These are phyloP conservation scores for Cutaneotrichosporon sp. DNA, from an alignment of 1,284 basidiomycete species.

Conservation along the genomic window DNA sequence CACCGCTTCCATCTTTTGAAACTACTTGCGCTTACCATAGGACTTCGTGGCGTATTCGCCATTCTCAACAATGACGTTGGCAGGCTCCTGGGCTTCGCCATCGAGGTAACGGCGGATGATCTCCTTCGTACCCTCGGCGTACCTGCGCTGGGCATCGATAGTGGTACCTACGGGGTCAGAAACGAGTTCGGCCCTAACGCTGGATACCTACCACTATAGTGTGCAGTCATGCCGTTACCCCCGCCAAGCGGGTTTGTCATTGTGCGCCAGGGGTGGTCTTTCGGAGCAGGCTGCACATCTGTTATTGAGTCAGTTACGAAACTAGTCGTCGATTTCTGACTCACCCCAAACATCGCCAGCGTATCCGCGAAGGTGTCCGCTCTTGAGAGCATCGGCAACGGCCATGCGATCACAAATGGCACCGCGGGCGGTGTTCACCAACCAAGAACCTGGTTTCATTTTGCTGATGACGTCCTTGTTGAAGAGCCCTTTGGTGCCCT, in stretches of 20 bases:
- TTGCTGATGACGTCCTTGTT: slow-evolving; percentile 77
- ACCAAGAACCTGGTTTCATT: slow-evolving; percentile 87
- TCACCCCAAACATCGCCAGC: slow-evolving; percentile 69
- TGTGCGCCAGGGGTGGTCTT: slow-evolving; percentile 79
- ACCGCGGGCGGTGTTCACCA: slow-evolving; percentile 90
- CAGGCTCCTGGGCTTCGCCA: slow-evolving; percentile 64
- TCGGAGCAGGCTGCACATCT: slow-evolving; percentile 78
- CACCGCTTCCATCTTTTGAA: no score
- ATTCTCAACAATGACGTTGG: slow-evolving; percentile 73
- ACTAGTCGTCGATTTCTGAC: no score
- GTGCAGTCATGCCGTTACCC: slow-evolving; percentile 56
- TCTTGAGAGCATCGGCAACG: slow-evolving; percentile 69
- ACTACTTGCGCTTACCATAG: slow-evolving; percentile 20
- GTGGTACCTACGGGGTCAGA: slow-evolving; percentile 60
- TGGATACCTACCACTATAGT: not conserved
- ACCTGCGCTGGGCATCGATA: slow-evolving; percentile 81
- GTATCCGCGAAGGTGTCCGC: slow-evolving; percentile 68
- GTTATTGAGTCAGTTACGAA: no score
- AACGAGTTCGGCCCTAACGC: no score
- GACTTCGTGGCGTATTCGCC: slow-evolving; percentile 38
- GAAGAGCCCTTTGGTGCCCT: slow-evolving; percentile 73
- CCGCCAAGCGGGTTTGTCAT: slow-evolving; percentile 73
- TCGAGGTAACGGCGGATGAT: slow-evolving; percentile 76
- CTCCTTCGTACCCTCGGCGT: slow-evolving; percentile 71
- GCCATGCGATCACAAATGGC: slow-evolving; percentile 84